A percentile compares a stretch with the other conserved stretches of the same genome.
Evolutionary conservation across 1,139 yeast species (phyloP).

Genomic region (Candida freyschussii): DNA sequence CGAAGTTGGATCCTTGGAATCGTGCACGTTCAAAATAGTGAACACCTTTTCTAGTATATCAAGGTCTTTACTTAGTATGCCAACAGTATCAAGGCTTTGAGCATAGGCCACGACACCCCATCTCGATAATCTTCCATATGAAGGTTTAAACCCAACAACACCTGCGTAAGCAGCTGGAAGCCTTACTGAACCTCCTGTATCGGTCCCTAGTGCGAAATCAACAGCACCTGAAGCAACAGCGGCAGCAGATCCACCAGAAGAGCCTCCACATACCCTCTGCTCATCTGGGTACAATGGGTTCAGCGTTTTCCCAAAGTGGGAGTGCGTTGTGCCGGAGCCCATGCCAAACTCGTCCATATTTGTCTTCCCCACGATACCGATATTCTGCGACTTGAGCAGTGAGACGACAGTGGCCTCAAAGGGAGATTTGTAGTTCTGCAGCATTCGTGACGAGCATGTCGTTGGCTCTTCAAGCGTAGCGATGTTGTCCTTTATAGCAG

Average conservation of each 20-base stretch:
- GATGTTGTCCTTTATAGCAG: conserved; percentile 75
- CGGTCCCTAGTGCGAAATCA: conserved; percentile 82
- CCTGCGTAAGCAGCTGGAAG: conserved; percentile 88
- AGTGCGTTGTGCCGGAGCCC: conserved; percentile 71
- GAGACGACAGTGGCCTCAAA: conserved; percentile 71
- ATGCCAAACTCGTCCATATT: conserved; percentile 97
- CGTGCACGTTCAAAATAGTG: conserved; percentile 51
- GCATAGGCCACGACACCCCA: conserved; percentile 94
- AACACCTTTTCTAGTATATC: conserved; percentile 45
- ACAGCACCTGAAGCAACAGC: conserved; percentile 71
- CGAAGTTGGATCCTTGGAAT: conserved; percentile 78
- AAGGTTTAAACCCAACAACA: conserved; percentile 82
- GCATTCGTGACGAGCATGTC: conserved; percentile 68
- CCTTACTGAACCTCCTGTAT: conserved; percentile 95
- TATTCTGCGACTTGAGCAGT: conserved; percentile 48
- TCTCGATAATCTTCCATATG: conserved; percentile 86
- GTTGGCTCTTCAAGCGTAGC: conserved; percentile 60
- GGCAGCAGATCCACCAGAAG: conserved; percentile 96
- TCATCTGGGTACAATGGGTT: conserved; percentile 53
- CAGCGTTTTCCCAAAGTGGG: conserved; percentile 56
- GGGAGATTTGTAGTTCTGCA: conserved; percentile 63
- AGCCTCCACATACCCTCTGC: conserved; percentile 68
- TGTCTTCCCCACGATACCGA: conserved; percentile 70
- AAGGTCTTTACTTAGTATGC: conserved; percentile 57
- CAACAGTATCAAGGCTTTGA: conserved; percentile 92